A percentile compares a stretch with the other conserved stretches of the same genome.
Evolutionary conservation across 352 stramenopile species (phyloP).

Genomic region (Phytopythium kandeliae): DNA sequence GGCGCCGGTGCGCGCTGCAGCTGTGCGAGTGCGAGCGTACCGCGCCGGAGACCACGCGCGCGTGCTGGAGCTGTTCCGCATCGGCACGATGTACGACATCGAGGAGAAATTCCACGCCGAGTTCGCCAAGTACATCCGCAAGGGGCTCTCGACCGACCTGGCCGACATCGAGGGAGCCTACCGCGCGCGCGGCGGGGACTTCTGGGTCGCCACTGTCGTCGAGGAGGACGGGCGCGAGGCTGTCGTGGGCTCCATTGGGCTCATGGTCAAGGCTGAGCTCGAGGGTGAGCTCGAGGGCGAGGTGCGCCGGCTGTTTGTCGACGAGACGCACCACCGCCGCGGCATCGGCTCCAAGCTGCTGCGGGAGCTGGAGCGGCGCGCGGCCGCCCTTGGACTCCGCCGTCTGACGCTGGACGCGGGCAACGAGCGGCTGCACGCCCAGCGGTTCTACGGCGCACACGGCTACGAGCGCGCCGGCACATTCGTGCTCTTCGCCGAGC

Average conservation of each 20-base stretch:
- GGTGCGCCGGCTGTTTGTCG: constrained; percentile 20
- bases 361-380: constrained; percentile 11
- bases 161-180: constrained; percentile 15
- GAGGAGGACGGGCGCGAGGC: not conserved
- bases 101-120: constrained; percentile 2
- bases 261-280: constrained; percentile 9
- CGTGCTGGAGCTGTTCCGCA: constrained; percentile 5
- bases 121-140: constrained; percentile 15
- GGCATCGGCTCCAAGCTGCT: constrained; percentile 18
- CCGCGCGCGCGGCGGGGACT: constrained; percentile 15
- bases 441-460: constrained; percentile 16
- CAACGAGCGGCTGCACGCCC: constrained; percentile 8
- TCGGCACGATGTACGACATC: constrained; percentile 5
- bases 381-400: constrained; percentile 9
- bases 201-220: constrained; percentile 15
- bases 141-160: constrained; percentile 14
- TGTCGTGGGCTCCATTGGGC: constrained; percentile 17
- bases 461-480: constrained; percentile 16
- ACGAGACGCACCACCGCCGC: constrained; percentile 17
- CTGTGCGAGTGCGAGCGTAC: not conserved
- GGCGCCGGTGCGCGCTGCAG: not conserved
- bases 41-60: not conserved
- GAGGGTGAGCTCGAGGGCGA: constrained; percentile 12
- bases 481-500: constrained; percentile 15
- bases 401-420: constrained; percentile 18